phyloP scores from a whole-genome alignment of 768 basidiomycete genomes.

The Mycena galopus region DNA sequence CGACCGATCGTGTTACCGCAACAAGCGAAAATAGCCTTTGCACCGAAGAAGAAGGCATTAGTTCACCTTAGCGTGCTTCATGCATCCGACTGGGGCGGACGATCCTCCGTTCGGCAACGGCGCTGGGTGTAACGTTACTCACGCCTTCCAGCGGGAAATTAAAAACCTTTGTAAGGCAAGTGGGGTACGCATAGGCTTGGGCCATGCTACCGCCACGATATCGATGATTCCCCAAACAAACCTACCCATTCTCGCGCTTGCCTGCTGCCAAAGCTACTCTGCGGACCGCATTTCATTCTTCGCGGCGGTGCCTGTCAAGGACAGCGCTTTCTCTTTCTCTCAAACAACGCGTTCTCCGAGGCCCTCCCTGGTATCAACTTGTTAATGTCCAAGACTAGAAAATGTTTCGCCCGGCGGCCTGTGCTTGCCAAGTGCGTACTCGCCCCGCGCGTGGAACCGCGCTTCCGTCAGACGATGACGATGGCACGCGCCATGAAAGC shows the following conservation, averaged over 20 bases:
- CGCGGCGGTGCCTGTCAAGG: conserved; percentile 18
- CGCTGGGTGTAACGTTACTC: conserved; percentile 24
- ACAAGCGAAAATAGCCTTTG: conserved; percentile 23
- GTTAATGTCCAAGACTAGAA: conserved; percentile 12
- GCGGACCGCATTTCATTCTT: conserved; percentile 19
- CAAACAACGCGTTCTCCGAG: conserved; percentile 31
- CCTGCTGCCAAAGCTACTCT: conserved; percentile 10
- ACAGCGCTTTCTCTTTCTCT: conserved; percentile 6
- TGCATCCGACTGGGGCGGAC: conserved; percentile 28
- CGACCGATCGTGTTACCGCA: conserved; percentile 16
- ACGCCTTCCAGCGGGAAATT: conserved; percentile 26
- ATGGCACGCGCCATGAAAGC: conserved; percentile 12
- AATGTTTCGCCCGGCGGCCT: conserved; percentile 6
- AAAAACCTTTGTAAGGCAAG: conserved; percentile 22
- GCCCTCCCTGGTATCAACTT: conserved; percentile 19
- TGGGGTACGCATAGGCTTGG: conserved; percentile 4
- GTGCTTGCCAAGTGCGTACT: neutral
- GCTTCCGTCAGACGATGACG: neutral
- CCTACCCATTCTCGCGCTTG: conserved; percentile 27
- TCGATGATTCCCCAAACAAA: conserved; percentile 12
- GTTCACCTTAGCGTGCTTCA: conserved; percentile 15
- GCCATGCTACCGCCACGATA: conserved; percentile 22
- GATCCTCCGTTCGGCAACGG: conserved; percentile 22
- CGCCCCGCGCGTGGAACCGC: conserved; percentile 11
- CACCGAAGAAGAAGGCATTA: conserved; percentile 16